Evolutionary conservation across 1,284 basidiomycete species (phyloP).

Genomic region (Puccinia novopanici): DNA sequence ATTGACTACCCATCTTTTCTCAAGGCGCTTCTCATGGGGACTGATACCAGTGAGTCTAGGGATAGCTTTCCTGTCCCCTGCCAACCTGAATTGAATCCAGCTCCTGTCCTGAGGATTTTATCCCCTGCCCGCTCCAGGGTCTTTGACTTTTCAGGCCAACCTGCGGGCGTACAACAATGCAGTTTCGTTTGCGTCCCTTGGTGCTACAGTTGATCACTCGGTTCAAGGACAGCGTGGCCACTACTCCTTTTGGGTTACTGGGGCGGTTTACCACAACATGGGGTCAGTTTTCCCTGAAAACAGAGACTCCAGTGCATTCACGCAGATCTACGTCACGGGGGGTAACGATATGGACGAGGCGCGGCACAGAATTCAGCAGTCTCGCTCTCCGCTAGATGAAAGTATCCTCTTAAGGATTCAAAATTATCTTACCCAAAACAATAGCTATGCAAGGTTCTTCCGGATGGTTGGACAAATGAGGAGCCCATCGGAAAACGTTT

Average conservation of each 20-base stretch:
- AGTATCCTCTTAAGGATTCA: background rate
- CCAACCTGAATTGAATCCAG: no score
- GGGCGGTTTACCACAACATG: slow-evolving; percentile 19
- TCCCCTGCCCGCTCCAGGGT: background rate
- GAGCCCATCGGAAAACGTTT: background rate
- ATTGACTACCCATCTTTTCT: background rate
- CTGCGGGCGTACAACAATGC: slow-evolving; percentile 18
- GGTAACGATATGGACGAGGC: background rate
- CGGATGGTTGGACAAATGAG: background rate
- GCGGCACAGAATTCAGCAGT: background rate
- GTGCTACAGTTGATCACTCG: background rate
- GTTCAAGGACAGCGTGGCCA: slow-evolving; percentile 1
- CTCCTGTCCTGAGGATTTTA: background rate
- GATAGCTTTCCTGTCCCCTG: no score
- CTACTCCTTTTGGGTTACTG: slow-evolving; percentile 1
- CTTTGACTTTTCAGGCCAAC: background rate
- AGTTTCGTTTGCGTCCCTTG: slow-evolving; percentile 13
- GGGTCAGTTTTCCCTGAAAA: background rate
- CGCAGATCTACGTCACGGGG: slow-evolving; percentile 17
- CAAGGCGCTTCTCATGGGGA: background rate
- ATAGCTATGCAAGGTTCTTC: background rate
- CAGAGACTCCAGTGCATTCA: background rate
- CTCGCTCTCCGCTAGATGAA: no score
- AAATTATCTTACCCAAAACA: background rate
- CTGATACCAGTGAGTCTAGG: background rate